Conservation (phyloP, 1,284 basidiomycete genomes). For the Malassezia equina region DNA sequence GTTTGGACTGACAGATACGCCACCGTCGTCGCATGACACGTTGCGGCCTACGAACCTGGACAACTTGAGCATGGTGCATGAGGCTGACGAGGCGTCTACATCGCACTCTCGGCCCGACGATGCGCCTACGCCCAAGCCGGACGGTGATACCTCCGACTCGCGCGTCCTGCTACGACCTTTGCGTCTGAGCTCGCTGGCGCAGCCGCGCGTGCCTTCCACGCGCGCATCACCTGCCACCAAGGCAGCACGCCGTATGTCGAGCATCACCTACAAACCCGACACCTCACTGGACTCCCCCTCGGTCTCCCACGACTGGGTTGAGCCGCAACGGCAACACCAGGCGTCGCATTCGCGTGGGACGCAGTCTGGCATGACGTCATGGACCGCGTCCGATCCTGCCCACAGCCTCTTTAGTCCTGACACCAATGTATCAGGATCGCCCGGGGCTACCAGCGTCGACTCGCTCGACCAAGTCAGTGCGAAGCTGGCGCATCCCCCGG, state of each 20-base stretch:
- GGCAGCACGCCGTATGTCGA: conserved; percentile 1
- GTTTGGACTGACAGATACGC: background rate
- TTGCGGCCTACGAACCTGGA: background rate
- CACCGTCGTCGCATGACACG: background rate
- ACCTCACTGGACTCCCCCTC: background rate
- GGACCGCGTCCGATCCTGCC: conserved; percentile 11
- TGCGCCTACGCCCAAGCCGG: background rate
- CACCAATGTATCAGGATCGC: conserved; percentile 7
- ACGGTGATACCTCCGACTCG: background rate
- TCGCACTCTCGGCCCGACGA: background rate
- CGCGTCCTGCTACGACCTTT: conserved; percentile 4
- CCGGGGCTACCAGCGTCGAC: conserved; percentile 12
- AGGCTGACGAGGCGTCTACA: background rate
- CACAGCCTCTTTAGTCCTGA: conserved; percentile 11
- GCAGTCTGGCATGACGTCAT: conserved; percentile 10
- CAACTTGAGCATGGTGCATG: background rate
- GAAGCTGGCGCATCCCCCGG: background rate
- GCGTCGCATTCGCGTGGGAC: background rate
- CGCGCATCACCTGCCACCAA: background rate
- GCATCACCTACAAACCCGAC: conserved; percentile 10
- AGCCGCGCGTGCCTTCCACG: background rate
- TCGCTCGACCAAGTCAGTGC: conserved; percentile 4
- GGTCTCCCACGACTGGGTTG: background rate
- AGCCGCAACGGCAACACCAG: background rate
- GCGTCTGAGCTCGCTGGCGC: conserved; percentile 1